Evolutionary conservation across 441 rosid species (phyloP), one percentile per base, ranked within the genome.

Genomic region (Corymbia citriodora): DNA sequence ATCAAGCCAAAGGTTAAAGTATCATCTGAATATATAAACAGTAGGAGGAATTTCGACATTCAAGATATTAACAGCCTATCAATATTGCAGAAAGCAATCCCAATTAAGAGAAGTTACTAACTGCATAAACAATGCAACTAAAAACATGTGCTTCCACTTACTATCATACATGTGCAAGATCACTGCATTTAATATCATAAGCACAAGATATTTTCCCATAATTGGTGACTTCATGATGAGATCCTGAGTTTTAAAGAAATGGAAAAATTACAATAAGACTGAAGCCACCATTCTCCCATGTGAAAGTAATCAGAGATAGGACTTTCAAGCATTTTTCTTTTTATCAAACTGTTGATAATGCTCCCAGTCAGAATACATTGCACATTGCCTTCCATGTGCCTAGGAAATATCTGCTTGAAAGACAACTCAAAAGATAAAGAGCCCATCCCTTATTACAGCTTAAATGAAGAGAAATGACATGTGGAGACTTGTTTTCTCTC

Each of bases 1-100:
- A 91, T 92, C 89, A 90, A 86, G 87, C 72, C 90, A 74, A 90
- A 63, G 87, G 89, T 82, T 90, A 90, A 90, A 89, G 9, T 12
- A 21, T 79, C 29, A 79, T 40, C 48, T 40, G 29, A 79, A 79
- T 40, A 79, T 45, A 79, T 11, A 40, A 21, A 79, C 9, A 79
- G 85, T 6, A 40, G 1, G 40, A 40, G 52, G 52, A 79, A 40
- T 23, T 40, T 40, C 3, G 0, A 74, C 83, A 40, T 11, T 25
- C 49, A 7, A 23, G 85, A 79, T 40, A 40, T 74, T 79, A 79
- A 79, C n/a, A 79, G 52, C 52, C 29, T 40, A 40, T 40, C n/a
- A 3, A 79, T 79, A 79, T 48, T 40, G 85, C 52, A 79, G 85
- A 79, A 68, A 31, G 31, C 29, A 53, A 52, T 57, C 70, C 29